These are phyloP conservation scores for Leptosphaerulina australis DNA, from an alignment of 2,329 filamentous ascomycete species.

Conservation along the genomic window DNA sequence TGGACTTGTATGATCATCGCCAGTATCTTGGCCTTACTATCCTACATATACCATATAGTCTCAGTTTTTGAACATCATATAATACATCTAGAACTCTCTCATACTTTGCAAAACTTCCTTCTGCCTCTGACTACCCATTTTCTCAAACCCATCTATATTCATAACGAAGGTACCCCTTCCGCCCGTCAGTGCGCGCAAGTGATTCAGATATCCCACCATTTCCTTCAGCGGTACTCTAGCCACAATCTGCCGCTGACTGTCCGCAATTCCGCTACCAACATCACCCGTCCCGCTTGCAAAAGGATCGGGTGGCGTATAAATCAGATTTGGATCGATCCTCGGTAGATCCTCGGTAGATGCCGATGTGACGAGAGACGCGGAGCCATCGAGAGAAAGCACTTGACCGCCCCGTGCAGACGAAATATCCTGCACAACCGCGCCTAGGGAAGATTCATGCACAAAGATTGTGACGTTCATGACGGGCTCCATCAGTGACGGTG, in stretches of 20 bases:
- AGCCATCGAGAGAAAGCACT: slow-evolving; percentile 69
- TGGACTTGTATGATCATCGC: too few relatives aligned
- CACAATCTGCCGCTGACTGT: slow-evolving; percentile 65
- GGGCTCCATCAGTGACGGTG: slow-evolving; percentile 81
- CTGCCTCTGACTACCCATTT: slow-evolving; percentile 66
- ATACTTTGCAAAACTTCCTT: slow-evolving; percentile 57
- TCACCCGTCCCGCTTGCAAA: slow-evolving; percentile 59
- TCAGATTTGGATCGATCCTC: slow-evolving; percentile 70
- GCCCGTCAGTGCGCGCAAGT: slow-evolving; percentile 84
- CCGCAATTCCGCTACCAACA: slow-evolving; percentile 23
- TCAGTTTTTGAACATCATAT: not conserved
- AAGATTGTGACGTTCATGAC: slow-evolving; percentile 90
- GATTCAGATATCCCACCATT: slow-evolving; percentile 93
- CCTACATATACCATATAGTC: slow-evolving; percentile 3
- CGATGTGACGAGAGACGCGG: slow-evolving; percentile 17
- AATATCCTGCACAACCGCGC: slow-evolving; percentile 82
- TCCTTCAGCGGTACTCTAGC: slow-evolving; percentile 92
- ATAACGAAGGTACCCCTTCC: slow-evolving; percentile 81
- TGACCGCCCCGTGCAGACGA: slow-evolving; percentile 74
- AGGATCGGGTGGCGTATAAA: slow-evolving; percentile 89
- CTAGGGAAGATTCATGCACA: slow-evolving; percentile 81
- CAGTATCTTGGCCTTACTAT: not conserved
- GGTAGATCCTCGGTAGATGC: slow-evolving; percentile 40
- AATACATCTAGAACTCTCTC: slow-evolving; percentile 32
- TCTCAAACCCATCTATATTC: slow-evolving; percentile 74